Evolutionary conservation across 768 basidiomycete species (phyloP).

Genomic region (Agrocybe chaxingu): DNA sequence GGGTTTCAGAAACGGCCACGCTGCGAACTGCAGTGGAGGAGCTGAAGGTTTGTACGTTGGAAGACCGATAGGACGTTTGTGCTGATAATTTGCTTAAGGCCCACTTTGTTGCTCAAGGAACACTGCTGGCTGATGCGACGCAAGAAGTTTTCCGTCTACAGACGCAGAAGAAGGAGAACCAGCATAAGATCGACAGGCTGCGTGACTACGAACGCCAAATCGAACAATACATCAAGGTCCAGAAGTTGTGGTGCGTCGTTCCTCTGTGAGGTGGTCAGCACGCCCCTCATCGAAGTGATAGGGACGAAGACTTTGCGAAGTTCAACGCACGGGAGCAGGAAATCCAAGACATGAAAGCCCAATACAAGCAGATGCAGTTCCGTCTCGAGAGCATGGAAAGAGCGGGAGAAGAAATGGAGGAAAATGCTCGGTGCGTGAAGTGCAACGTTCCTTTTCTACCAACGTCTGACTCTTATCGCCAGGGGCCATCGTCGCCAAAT

Average conservation of each 20-base stretch:
- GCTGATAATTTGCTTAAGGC: slow-evolving; percentile 39
- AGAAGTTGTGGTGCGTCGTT: slow-evolving; percentile 67
- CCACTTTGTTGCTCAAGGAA: slow-evolving; percentile 65
- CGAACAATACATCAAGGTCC: slow-evolving; percentile 73
- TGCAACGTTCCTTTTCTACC: background rate
- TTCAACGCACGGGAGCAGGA: slow-evolving; percentile 64
- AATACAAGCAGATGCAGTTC: slow-evolving; percentile 65
- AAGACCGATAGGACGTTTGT: background rate
- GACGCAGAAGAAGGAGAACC: slow-evolving; percentile 73
- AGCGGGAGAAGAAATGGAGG: slow-evolving; percentile 51
- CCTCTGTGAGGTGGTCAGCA: background rate
- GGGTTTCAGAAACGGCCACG: slow-evolving; percentile 66
- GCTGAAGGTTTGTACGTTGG: slow-evolving; percentile 44
- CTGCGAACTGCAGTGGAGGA: slow-evolving; percentile 73
- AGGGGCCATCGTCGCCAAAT: slow-evolving; percentile 61
- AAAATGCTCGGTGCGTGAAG: slow-evolving; percentile 50
- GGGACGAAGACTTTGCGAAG: slow-evolving; percentile 73
- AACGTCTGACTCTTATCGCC: slow-evolving; percentile 5
- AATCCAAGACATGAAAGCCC: slow-evolving; percentile 51
- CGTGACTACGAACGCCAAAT: slow-evolving; percentile 87
- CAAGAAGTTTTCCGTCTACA: slow-evolving; percentile 67
- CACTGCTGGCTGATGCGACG: slow-evolving; percentile 65
- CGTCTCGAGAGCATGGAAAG: slow-evolving; percentile 57
- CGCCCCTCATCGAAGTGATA: slow-evolving; percentile 22
- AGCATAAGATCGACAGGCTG: slow-evolving; percentile 78